Base-by-base conservation (phyloP, 2,329 filamentous ascomycete genomes). In the Pseudogymnoascus sp. region DNA sequence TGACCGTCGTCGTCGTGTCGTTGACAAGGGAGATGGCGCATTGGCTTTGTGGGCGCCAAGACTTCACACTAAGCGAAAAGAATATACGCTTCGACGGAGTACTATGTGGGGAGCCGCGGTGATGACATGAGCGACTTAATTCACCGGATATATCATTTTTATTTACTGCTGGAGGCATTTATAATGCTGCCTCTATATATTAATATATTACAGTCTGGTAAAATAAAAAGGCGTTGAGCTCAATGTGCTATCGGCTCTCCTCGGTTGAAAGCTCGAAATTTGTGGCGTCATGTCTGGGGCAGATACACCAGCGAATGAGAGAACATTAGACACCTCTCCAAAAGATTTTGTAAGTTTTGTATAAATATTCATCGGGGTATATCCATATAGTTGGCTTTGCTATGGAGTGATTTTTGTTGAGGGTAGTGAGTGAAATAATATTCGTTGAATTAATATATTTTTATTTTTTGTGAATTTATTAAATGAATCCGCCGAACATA, bases 361-460 rank as follows among this genome's bases (percentile, higher is more conserved):
- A 50, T n/a, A 14, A 19, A 33, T 19, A 56, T 33, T 33, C 5
- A 56, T 33, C 10, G 28, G 7, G n/a, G n/a, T 10, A 56, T 56
- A 33, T 19, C 2, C 33, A 19, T 19, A 56, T 19, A 2, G 2
- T 6, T 3, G 10, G 2, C n/a, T 33, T 64, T 8, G 62, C 14
- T 12, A 2, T 43, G 56, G 63, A 41, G 61, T 50, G 43, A 11
- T 16, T 50, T 28, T 59, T 31, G 16, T 24, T 43, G n/a, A 28
- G 41, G 22, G n/a, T 3, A 26, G 6, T 56, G 41, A 37, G 19
- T 19, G 24, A 19, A 62, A 33, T 62, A 62, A 62, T 62, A 22
- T 59, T 38, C 60, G 38, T 64, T 74, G 90, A 88, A 90, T 90
- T 73, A n/a, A 16, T 31, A 26, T 50, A 28, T 31, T 6, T 14